Conservation (phyloP, 306 rosid genomes). For the Rosa persica region DNA sequence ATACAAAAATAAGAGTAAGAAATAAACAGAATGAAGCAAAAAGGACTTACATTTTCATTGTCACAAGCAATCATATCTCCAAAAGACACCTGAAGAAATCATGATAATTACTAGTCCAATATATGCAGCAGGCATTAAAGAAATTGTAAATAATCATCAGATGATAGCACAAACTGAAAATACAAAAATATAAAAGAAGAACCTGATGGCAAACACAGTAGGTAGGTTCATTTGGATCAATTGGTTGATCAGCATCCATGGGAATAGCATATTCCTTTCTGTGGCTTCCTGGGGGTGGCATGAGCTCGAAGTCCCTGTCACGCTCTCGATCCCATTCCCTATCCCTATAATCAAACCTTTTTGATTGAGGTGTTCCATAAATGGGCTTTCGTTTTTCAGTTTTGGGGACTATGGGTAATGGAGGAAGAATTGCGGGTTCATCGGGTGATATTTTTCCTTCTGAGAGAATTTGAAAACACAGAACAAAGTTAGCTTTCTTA, state of each 20-base stretch:
- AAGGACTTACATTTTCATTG: slow-evolving; percentile 80
- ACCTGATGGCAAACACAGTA: slow-evolving; percentile 99
- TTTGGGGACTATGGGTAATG: slow-evolving; percentile 72
- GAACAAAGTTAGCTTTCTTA: slow-evolving; percentile 13
- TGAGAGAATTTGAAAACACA: slow-evolving; percentile 29
- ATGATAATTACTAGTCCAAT: slow-evolving; percentile 30
- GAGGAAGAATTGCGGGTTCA: slow-evolving; percentile 89
- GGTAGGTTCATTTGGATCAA: slow-evolving; percentile 95
- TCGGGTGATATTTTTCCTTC: slow-evolving; percentile 87
- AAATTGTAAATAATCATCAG: slow-evolving; percentile 11
- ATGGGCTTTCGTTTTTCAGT: slow-evolving; percentile 61
- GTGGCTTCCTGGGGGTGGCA: slow-evolving; percentile 97
- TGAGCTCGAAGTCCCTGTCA: slow-evolving; percentile 92
- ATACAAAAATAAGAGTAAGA: slow-evolving; percentile 12
- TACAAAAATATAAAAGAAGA: slow-evolving; percentile 24
- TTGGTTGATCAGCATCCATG: slow-evolving; percentile 84
- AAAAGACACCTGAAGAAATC: slow-evolving; percentile 72
- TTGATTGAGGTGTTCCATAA: slow-evolving; percentile 72
- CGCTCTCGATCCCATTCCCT: slow-evolving; percentile 97
- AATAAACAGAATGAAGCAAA: slow-evolving; percentile 13
- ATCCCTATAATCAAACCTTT: slow-evolving; percentile 75
- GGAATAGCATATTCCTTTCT: slow-evolving; percentile 69
- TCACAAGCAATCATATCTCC: slow-evolving; percentile 98
- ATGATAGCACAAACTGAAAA: slow-evolving; percentile 16
- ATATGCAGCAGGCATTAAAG: slow-evolving; percentile 16